These are phyloP conservation scores for Gilbertella persicaria DNA, from an alignment of 371 early-diverging fungal species.

Conservation along the genomic window DNA sequence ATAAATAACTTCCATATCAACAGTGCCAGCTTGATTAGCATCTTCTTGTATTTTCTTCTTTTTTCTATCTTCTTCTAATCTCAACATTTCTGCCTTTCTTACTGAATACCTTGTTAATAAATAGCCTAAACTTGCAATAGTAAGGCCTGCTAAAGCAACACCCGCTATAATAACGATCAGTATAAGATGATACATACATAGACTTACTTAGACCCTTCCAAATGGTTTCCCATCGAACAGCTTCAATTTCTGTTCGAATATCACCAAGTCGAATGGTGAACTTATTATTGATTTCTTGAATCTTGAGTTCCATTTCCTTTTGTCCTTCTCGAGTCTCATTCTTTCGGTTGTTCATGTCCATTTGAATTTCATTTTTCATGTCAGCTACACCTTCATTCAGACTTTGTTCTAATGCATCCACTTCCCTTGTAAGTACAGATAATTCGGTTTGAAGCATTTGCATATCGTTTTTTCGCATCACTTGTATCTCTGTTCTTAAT, in stretches of 20 bases:
- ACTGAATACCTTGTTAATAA: conserved; percentile 37
- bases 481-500: conserved; percentile 84
- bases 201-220: conserved; percentile 66
- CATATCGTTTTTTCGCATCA: conserved; percentile 85
- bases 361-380: conserved; percentile 82
- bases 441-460: conserved; percentile 74
- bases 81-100: conserved; percentile 28
- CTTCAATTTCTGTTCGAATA: conserved; percentile 86
- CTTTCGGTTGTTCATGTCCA: conserved; percentile 90
- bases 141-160: conserved; percentile 40
- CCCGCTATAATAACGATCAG: conserved; percentile 25
- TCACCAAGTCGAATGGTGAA: conserved; percentile 80
- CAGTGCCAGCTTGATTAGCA: conserved; percentile 40
- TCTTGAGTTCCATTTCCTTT: conserved; percentile 78
- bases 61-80: conserved; percentile 34
- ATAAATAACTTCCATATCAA: conserved; percentile 50
- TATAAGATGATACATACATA: not conserved
- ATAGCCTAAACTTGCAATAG: conserved; percentile 44
- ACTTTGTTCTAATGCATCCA: conserved; percentile 75
- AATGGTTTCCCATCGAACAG: conserved; percentile 80
- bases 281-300: conserved; percentile 86
- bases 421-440: conserved; percentile 75
- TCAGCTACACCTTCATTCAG: conserved; percentile 75
- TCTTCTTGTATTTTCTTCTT: conserved; percentile 44
- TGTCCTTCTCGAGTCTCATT: conserved; percentile 81